A percentile compares a stretch with the other conserved stretches of the same genome.
These are phyloP conservation scores for Hortiboletus campestris DNA, from an alignment of 768 basidiomycete species.

Conservation along the genomic window DNA sequence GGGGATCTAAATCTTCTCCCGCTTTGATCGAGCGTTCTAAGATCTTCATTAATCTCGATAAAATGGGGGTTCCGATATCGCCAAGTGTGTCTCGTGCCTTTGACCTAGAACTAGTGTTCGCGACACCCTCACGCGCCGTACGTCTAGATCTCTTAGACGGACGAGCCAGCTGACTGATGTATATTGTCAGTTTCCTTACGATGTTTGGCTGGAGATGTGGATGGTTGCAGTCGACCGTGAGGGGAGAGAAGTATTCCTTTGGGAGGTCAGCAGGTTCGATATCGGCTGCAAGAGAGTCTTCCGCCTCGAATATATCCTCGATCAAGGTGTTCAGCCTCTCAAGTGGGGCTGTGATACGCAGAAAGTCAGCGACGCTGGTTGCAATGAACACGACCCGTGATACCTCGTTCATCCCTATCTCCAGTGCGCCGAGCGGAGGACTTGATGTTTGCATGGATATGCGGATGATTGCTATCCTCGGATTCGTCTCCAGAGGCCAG, in stretches of 20 bases:
- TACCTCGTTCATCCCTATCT: slow-evolving; percentile 76
- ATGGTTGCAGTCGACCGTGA: slow-evolving; percentile 53
- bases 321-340: slow-evolving; percentile 76
- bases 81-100: slow-evolving; percentile 56
- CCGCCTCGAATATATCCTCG: slow-evolving; percentile 83
- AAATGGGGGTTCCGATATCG: slow-evolving; percentile 60
- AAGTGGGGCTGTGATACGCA: slow-evolving; percentile 47
- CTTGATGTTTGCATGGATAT: slow-evolving; percentile 36
- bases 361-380: background rate
- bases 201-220: slow-evolving; percentile 59
- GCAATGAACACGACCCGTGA: background rate
- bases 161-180: slow-evolving; percentile 63
- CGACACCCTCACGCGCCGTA: slow-evolving; percentile 36
- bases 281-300: slow-evolving; percentile 67
- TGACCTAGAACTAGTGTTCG: slow-evolving; percentile 35
- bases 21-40: slow-evolving; percentile 77
- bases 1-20: slow-evolving; percentile 75
- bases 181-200: slow-evolving; percentile 68
- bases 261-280: slow-evolving; percentile 50
- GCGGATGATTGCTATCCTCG: slow-evolving; percentile 32
- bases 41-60: slow-evolving; percentile 70
- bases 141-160: slow-evolving; percentile 70
- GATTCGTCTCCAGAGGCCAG: slow-evolving; percentile 56
- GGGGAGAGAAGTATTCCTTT: slow-evolving; percentile 60
- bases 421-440: slow-evolving; percentile 61